Base-by-base conservation (phyloP, 345 rosid genomes). In the Eucalyptus marginata region DNA sequence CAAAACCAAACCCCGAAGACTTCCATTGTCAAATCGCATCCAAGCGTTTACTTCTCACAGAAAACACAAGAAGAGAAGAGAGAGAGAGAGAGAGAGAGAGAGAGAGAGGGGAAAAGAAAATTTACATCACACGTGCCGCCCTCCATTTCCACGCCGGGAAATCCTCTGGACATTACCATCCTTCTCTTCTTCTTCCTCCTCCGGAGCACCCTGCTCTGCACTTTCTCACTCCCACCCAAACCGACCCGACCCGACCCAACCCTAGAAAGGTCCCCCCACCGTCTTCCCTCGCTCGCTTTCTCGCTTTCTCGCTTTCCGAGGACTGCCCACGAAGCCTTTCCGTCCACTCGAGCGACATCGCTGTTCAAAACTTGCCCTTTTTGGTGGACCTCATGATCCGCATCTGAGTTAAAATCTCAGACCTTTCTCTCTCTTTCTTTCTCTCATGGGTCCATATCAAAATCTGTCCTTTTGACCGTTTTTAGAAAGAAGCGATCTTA, bases 61-160 rank as follows among this genome's bases (percentile, higher is more conserved):
- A 76, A 36, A 76, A 71, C 43, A 8, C 36, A 4, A 64, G 33
- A n/a, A 31, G 31, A 62, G 33, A 4, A 31, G 62, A 24, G 27
- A n/a, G n/a, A n/a, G n/a, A n/a, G 56, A 51, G 7, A 14, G 50
- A 49, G 22, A 15, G 52, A 50, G 52, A 50, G 52, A 50, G 52
- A 29, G 79, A 16, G 79, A 31, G 11, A 29, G 44, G 0, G 8
- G 25, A 49, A 25, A 12, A 68, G 51, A 56, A 24, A 49, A 29
- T 51, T 64, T n/a, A 25, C 66, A n/a, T 36, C 22, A 71, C 93
- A 93, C 93, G 93, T 92, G 93, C 91, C 85, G 33, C 20, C 54
- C 86, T 87, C 90, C 89, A 2, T 49, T 88, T 59, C 86, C 49
- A 88, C 92, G 93, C 93, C 93, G 93, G 92, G 64, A 43, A 56